Evolutionary conservation across 305 asterid species (phyloP), one percentile per base, ranked within the genome.

Genomic region (Solanum hybrid): DNA sequence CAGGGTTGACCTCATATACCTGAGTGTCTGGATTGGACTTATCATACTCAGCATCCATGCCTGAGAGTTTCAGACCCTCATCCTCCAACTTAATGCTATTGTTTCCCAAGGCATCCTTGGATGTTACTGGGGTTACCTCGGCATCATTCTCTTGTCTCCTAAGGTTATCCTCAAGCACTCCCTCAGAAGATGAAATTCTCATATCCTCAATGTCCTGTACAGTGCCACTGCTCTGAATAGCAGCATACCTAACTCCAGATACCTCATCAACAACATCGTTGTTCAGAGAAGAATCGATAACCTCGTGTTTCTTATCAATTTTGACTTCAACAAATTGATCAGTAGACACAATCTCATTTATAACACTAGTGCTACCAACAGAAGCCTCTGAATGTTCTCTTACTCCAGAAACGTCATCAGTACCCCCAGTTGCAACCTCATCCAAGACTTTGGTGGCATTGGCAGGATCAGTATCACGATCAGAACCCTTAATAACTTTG

Each of bases 1-100:
- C 82, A 72, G 79, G 86, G 91, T 90, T 90, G 90, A 91, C 88
- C 80, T 91, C 91, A 91, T 78, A 80, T 90, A 89, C 91, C 89
- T 89, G 91, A 86, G 88, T 84, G 88, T 85, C 81, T 88, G 91
- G 60, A 40, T 86, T 35, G 91, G 92, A 79, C 66, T 88, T 81
- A 29, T 88, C 37, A 86, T 40, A 51, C 77, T 72, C 85, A 45
- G 88, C 90, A 87, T 85, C 91, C 88, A 87, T 86, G 88, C 80
- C 86, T 31, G 80, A 32, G 79, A 84, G 89, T 88, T 89, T 78
- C 71, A 89, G 42, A 31, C 22, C 66, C 81, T 89, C 90, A 38
- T 89, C 84, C 56, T 87, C 90, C 35, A 86, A 69, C 78, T 85
- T 75, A 78, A 72, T 36, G 45, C n/a, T 89, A 71, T n/a, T 12